Base-by-base conservation (phyloP, 768 basidiomycete genomes). In the Suillus subalutaceus region DNA sequence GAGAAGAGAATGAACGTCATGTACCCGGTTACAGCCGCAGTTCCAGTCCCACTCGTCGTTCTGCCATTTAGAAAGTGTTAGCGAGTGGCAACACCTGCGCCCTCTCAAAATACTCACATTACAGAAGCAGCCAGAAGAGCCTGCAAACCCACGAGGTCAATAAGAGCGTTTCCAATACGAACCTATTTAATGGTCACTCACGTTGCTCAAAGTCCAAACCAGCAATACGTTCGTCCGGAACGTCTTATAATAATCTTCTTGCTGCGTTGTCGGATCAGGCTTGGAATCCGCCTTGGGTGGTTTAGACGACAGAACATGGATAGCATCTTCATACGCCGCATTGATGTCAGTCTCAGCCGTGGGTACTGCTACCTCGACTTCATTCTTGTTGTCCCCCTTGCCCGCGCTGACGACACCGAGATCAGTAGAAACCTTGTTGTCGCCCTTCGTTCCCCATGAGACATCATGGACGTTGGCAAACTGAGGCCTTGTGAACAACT, bases 401-500 rank as follows among this genome's bases (percentile, higher is more conserved):
- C 82, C 81, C 1, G 82, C 82, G 59, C 84, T 85, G 68, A 96
- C 92, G 6, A 90, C 90, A 55, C 97, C 97, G 7, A 99, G 87
- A 70, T 96, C 93, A 32, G 90, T 90, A 63, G 82, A 84, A 53
- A 91, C 85, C 73, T 90, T 96, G 82, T 95, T 96, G 78, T 93
- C 94, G 41, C 93, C 97, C 75, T 97, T 99, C 5, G 94, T 99
- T 44, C 96, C 95, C 96, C 96, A 96, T 5, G 93, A 94, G 12
- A 96, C 90, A 66, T 96, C 95, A 77, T 94, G 92, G 6, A 93
- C 92, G 73, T 94, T 94, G 3, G 92, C 88, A 70, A 94, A 94
- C 89, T 92, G 67, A 1, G 50, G 18, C 15, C 23, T 13, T 30
- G 35, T 71, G 50, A 72, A 66, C 38, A 15, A 55, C 26, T 20